These are phyloP conservation scores for Escovopsis sp. DNA, from an alignment of 2,329 filamentous ascomycete species.

Conservation along the genomic window DNA sequence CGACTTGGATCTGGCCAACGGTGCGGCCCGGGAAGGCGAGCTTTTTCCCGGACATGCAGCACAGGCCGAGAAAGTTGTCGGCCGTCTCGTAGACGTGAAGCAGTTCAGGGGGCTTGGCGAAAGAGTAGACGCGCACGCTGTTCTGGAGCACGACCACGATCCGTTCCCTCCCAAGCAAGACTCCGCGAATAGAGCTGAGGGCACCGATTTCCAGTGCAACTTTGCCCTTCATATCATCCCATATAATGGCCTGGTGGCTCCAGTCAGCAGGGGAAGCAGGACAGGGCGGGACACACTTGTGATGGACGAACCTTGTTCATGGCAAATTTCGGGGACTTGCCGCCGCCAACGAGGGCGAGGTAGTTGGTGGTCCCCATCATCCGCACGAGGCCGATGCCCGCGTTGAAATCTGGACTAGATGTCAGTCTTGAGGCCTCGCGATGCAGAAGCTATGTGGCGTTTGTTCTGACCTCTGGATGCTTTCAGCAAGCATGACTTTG, in stretches of 20 bases:
- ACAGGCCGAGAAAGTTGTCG: constrained; percentile 69
- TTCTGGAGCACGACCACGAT: constrained; percentile 73
- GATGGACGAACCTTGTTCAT: constrained; percentile 58
- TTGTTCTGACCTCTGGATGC: constrained; percentile 28
- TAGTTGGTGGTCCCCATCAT: constrained; percentile 84
- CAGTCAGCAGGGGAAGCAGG: neutral
- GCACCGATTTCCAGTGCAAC: constrained; percentile 64
- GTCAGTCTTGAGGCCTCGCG: neutral
- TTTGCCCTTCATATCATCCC: constrained; percentile 73
- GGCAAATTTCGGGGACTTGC: constrained; percentile 70
- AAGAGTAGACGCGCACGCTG: constrained; percentile 67
- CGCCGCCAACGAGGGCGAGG: constrained; percentile 78
- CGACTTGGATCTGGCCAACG: constrained; percentile 75
- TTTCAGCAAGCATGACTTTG: constrained; percentile 57
- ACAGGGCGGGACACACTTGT: neutral
- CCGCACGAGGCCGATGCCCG: constrained; percentile 66
- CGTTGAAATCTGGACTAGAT: constrained; percentile 50
- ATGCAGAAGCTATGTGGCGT: neutral
- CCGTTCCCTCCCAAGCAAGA: constrained; percentile 60
- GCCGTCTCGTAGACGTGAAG: constrained; percentile 70
- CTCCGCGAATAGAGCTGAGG: constrained; percentile 63
- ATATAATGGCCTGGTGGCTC: constrained; percentile 54
- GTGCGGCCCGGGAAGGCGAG: constrained; percentile 82
- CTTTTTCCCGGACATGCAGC: constrained; percentile 57
- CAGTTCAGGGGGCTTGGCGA: constrained; percentile 56